Percentiles rank a stretch among this genome's conserved stretches.
These are phyloP conservation scores for Neonectria magnoliae DNA, from an alignment of 2,329 filamentous ascomycete species.

Conservation along the genomic window DNA sequence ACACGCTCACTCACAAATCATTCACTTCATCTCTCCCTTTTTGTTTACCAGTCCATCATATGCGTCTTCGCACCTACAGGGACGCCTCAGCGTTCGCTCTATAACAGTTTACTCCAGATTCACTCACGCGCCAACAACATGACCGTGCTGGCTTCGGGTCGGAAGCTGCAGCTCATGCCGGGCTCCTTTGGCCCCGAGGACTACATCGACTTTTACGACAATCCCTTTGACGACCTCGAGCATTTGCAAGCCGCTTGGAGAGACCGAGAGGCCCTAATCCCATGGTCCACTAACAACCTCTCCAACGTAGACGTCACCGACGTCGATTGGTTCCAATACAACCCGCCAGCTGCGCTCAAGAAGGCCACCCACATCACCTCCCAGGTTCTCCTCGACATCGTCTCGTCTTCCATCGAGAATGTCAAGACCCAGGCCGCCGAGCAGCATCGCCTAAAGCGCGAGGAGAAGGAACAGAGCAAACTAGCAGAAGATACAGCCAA, in stretches of 20 bases:
- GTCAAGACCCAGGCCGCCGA: slow-evolving; percentile 51
- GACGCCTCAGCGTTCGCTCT: slow-evolving; percentile 1
- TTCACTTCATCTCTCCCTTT: background rate
- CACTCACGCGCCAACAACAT: background rate
- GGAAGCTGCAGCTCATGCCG: slow-evolving; percentile 39
- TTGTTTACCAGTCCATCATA: background rate
- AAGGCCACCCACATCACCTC: slow-evolving; percentile 51
- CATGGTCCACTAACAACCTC: slow-evolving; percentile 38
- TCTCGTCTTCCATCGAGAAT: slow-evolving; percentile 57
- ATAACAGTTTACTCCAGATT: background rate
- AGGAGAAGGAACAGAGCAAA: slow-evolving; percentile 43
- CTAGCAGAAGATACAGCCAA: slow-evolving; percentile 25
- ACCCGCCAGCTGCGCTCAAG: slow-evolving; percentile 56
- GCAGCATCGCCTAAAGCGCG: slow-evolving; percentile 42
- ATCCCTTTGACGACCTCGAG: slow-evolving; percentile 42
- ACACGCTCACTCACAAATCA: background rate
- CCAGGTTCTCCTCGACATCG: slow-evolving; percentile 53
- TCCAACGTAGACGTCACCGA: slow-evolving; percentile 39
- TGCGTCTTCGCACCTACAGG: slow-evolving; percentile 6
- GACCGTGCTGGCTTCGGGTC: slow-evolving; percentile 21
- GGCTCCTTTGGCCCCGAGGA: slow-evolving; percentile 45
- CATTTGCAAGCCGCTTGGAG: slow-evolving; percentile 38
- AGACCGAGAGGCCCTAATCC: slow-evolving; percentile 27
- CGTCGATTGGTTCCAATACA: slow-evolving; percentile 59
- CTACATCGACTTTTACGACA: slow-evolving; percentile 43